phyloP scores from a whole-genome alignment of 371 early-diverging fungal genomes.

The Catenaria anguillulae region DNA sequence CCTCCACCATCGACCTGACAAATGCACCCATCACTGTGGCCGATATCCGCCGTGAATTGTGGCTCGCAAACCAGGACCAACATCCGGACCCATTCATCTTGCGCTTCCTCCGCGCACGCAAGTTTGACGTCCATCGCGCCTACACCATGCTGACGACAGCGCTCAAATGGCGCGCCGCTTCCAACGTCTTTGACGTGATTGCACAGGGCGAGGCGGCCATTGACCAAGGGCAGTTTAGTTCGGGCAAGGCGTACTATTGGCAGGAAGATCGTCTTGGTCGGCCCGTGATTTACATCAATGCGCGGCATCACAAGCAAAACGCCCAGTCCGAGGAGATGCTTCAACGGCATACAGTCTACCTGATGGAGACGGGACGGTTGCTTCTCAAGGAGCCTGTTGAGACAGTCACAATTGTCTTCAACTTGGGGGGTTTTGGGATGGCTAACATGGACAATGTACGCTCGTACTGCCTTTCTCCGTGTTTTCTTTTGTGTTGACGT shows the following conservation, averaged over 20 bases:
- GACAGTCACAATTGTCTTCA: constrained; percentile 66
- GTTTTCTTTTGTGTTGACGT: no score
- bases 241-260: constrained; percentile 29
- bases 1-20: background rate
- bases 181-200: constrained; percentile 39
- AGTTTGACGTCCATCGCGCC: constrained; percentile 53
- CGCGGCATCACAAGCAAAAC: constrained; percentile 36
- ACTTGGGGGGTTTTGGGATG: constrained; percentile 61
- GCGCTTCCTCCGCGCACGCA: constrained; percentile 61
- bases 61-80: constrained; percentile 18
- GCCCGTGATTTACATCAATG: constrained; percentile 33
- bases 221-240: constrained; percentile 24
- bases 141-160: constrained; percentile 42
- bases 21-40: background rate
- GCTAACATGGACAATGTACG: constrained; percentile 65
- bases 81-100: constrained; percentile 49
- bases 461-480: constrained; percentile 14
- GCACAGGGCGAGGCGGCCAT: constrained; percentile 34
- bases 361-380: constrained; percentile 70
- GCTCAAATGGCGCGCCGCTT: constrained; percentile 46
- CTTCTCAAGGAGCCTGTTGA: constrained; percentile 50
- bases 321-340: constrained; percentile 39
- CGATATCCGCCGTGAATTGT: background rate
- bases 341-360: constrained; percentile 47
- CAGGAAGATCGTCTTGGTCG: constrained; percentile 30